These are phyloP conservation scores for Aureobasidium sp. DNA, from an alignment of 2,329 filamentous ascomycete species.

Conservation along the genomic window DNA sequence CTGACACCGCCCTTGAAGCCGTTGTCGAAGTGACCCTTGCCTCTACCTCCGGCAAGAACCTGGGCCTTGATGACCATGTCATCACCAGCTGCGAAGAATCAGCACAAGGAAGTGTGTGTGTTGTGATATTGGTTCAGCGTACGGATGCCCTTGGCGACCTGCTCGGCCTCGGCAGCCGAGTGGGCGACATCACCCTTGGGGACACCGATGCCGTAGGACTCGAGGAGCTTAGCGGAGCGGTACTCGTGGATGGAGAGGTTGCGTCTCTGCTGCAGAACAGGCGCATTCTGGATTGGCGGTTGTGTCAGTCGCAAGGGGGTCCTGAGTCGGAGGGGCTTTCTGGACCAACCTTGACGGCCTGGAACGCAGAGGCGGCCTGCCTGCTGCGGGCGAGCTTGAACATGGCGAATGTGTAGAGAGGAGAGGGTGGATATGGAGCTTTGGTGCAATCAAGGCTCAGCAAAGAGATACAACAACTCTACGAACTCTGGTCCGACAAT, in stretches of 20 bases:
- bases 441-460: background rate
- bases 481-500: conserved; percentile 2
- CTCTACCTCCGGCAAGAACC: conserved; percentile 93
- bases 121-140: conserved; percentile 21
- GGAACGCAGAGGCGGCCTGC: conserved; percentile 71
- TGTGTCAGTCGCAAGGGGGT: conserved; percentile 18
- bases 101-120: conserved; percentile 16
- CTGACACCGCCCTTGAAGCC: conserved; percentile 97
- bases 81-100: conserved; percentile 52
- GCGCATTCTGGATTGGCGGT: conserved; percentile 41
- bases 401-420: conserved; percentile 44
- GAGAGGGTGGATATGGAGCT: background rate
- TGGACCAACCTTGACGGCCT: conserved; percentile 61
- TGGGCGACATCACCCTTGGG: conserved; percentile 83
- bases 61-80: conserved; percentile 99
- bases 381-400: conserved; percentile 80
- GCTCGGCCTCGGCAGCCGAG: conserved; percentile 78
- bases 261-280: conserved; percentile 33
- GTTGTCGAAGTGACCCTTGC: conserved; percentile 97
- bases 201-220: conserved; percentile 84
- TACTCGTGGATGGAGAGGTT: conserved; percentile 94
- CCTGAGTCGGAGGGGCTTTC: conserved; percentile 15
- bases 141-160: conserved; percentile 83
- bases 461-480: conserved; percentile 4
- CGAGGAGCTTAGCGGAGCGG: conserved; percentile 85